Conservation (phyloP, 768 basidiomycete genomes). For the Suillus subaureus region DNA sequence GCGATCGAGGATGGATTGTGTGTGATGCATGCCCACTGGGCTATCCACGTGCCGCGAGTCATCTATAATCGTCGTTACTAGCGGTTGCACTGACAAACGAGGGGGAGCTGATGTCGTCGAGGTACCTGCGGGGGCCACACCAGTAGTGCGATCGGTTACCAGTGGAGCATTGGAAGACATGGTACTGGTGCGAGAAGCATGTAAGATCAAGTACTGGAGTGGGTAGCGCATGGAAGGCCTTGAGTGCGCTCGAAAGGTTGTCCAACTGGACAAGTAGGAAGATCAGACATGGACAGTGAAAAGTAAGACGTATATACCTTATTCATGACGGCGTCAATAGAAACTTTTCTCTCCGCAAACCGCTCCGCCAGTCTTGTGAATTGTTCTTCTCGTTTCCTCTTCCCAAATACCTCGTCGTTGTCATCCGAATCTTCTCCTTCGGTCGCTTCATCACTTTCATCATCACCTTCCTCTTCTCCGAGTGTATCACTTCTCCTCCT, state of each 20-base stretch:
- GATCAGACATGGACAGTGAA: not conserved
- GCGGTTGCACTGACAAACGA: slow-evolving; percentile 2
- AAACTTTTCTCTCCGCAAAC: slow-evolving; percentile 69
- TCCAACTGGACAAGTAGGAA: slow-evolving; percentile 26
- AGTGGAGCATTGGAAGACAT: slow-evolving; percentile 24
- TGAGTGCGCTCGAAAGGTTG: slow-evolving; percentile 36
- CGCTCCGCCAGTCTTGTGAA: slow-evolving; percentile 68
- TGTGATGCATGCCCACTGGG: slow-evolving; percentile 28
- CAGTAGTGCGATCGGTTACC: not conserved
- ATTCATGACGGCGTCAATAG: slow-evolving; percentile 71
- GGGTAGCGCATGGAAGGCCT: slow-evolving; percentile 46
- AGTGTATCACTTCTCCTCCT: slow-evolving; percentile 37
- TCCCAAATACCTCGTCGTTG: slow-evolving; percentile 49
- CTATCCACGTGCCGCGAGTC: slow-evolving; percentile 32
- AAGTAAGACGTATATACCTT: slow-evolving; percentile 47
- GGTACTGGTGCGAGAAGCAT: slow-evolving; percentile 33
- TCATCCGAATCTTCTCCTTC: slow-evolving; percentile 40
- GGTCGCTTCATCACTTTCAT: slow-evolving; percentile 31
- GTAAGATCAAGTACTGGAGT: slow-evolving; percentile 41
- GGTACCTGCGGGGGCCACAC: not conserved
- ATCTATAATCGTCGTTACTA: slow-evolving; percentile 23
- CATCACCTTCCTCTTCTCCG: slow-evolving; percentile 36
- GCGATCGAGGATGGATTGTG: slow-evolving; percentile 11
- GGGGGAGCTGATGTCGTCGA: slow-evolving; percentile 3
- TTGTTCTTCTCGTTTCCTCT: slow-evolving; percentile 61